Conservation (phyloP, 352 stramenopile genomes). For the Phytopythium sindhum region DNA sequence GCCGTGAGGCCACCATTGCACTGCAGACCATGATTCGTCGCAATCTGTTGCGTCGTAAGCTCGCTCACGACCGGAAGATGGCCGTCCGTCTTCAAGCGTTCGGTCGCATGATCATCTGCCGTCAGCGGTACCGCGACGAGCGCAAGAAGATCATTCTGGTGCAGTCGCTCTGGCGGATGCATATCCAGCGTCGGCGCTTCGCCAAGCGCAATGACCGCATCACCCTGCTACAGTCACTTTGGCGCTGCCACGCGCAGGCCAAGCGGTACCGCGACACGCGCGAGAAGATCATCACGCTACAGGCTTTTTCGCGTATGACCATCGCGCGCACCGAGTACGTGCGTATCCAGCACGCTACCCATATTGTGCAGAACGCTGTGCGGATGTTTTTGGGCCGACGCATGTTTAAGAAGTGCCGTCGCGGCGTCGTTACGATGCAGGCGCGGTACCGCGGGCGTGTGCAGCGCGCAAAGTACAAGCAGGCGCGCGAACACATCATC, state of each 20-base stretch:
- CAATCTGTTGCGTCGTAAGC: constrained; percentile 71
- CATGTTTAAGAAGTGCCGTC: constrained; percentile 56
- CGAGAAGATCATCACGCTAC: constrained; percentile 57
- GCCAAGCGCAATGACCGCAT: constrained; percentile 44
- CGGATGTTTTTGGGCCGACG: constrained; percentile 65
- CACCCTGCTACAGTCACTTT: constrained; percentile 76
- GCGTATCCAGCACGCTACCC: constrained; percentile 41
- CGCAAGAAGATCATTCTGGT: constrained; percentile 69
- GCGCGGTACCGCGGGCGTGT: constrained; percentile 53
- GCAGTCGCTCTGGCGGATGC: constrained; percentile 82
- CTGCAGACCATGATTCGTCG: constrained; percentile 87
- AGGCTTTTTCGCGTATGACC: constrained; percentile 70
- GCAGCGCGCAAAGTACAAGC: constrained; percentile 63
- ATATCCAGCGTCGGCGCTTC: constrained; percentile 54
- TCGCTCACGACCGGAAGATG: constrained; percentile 85
- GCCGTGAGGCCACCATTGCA: constrained; percentile 82
- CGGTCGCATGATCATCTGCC: constrained; percentile 77
- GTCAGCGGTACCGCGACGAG: constrained; percentile 54
- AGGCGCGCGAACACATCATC: constrained; percentile 42
- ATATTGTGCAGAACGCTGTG: constrained; percentile 68
- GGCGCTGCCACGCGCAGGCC: constrained; percentile 60
- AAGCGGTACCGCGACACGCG: constrained; percentile 54
- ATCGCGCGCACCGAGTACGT: constrained; percentile 50
- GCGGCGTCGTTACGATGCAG: constrained; percentile 71
- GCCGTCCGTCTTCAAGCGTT: constrained; percentile 82